A percentile compares a stretch with the other conserved stretches of the same genome.
Evolutionary conservation across 805 yeast species (phyloP).

Genomic region (Zygosaccharomyces bisporus): DNA sequence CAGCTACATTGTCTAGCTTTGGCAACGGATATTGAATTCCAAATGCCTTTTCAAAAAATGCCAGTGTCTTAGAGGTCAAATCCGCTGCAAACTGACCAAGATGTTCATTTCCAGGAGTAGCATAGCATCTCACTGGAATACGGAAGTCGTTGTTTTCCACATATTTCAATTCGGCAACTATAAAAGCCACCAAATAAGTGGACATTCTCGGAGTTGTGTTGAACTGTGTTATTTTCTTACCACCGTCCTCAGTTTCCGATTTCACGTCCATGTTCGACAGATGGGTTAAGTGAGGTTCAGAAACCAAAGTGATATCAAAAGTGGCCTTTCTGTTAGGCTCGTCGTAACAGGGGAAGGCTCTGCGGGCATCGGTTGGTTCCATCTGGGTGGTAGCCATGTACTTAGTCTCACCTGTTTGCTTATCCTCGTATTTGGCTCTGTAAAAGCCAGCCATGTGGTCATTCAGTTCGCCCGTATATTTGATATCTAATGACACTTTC

Average conservation of each 20-base stretch:
- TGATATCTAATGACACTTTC: conserved; percentile 44
- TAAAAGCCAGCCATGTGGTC: conserved; percentile 83
- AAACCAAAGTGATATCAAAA: conserved; percentile 60
- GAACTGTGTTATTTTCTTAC: conserved; percentile 55
- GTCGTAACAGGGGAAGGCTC: conserved; percentile 84
- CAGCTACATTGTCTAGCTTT: conserved; percentile 76
- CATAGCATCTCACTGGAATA: conserved; percentile 75
- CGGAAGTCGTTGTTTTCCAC: conserved; percentile 63
- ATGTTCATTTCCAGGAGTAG: conserved; percentile 71
- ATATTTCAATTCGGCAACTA: conserved; percentile 74
- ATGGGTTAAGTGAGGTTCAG: conserved; percentile 52
- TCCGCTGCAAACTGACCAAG: conserved; percentile 72
- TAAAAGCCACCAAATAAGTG: conserved; percentile 80
- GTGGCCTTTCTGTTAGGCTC: conserved; percentile 74
- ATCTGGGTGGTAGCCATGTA: conserved; percentile 81
- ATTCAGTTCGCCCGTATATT: conserved; percentile 61
- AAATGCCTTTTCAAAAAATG: conserved; percentile 66
- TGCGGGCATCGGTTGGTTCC: conserved; percentile 83
- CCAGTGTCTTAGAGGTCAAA: conserved; percentile 69
- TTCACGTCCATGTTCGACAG: conserved; percentile 68
- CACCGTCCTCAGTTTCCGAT: conserved; percentile 42
- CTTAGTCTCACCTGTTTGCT: conserved; percentile 57
- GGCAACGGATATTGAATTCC: conserved; percentile 77
- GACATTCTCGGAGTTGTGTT: conserved; percentile 80
- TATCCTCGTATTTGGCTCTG: conserved; percentile 57